Evolutionary conservation across 257 asterid species (phyloP), one percentile per base, ranked within the genome.

Genomic region (Salvia rosmarinus): DNA sequence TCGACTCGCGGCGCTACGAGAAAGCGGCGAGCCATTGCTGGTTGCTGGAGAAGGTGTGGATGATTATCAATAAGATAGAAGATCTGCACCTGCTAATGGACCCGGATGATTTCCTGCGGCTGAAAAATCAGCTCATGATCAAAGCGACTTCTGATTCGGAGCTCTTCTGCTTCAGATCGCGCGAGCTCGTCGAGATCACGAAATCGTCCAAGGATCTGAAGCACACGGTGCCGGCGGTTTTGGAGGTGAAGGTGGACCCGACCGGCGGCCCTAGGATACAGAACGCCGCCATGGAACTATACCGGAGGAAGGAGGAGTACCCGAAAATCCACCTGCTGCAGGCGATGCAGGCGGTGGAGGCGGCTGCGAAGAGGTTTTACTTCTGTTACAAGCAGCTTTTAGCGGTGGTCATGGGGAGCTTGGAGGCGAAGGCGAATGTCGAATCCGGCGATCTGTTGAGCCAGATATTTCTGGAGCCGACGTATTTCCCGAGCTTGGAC

Each of bases 181-280:
- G 84, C 5, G 84, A 78, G 1, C 84, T 93, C 35, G 83, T 90
- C 0, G 90, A 79, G 4, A 77, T 90, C 70, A 90, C 97, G n/a
- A 83, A 80, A 50, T 69, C 58, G 0, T 90, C 91, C 0, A 90
- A 90, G 84, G 92, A 87, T 58, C 68, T 93, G 80, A 86, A 79
- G 80, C 94, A 93, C 75, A 88, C 70, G 64, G 95, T 93, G n/a
- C 98, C 98, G 46, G 78, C 73, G 54, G 82, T 93, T 7, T 77
- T 90, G 17, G 95, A 78, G 3, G 98, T 84, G 70, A 97, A 87
- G 78, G 98, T 90, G 60, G 98, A 93, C 68, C 98, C 96, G 0
- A 86, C 82, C 13, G 98, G 98, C 0, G 97, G 97, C 0, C 97
- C 96, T 60, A 82, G 98, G 72, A 84, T 93, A 21, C 97, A 90